These are phyloP conservation scores for Lepidium sativum DNA, from an alignment of 345 rosid species.

Conservation along the genomic window DNA sequence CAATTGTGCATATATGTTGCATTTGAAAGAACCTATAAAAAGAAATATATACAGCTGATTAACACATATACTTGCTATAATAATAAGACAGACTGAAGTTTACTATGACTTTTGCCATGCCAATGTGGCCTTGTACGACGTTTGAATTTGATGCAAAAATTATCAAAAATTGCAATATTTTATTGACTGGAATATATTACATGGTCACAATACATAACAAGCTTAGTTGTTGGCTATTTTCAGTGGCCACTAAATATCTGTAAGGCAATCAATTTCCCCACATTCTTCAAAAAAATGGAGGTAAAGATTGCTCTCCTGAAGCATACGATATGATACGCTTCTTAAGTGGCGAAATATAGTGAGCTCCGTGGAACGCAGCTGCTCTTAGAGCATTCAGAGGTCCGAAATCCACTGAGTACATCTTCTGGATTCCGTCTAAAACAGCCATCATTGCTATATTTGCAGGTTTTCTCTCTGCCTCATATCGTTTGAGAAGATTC, in stretches of 20 bases:
- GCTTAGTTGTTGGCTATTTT: neutral
- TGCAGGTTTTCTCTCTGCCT: constrained; percentile 74
- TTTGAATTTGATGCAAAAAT: neutral
- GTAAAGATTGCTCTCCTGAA: constrained; percentile 62
- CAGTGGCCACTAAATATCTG: neutral
- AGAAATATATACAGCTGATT: constrained; percentile 10
- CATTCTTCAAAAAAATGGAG: constrained; percentile 32
- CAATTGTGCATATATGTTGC: constrained; percentile 23
- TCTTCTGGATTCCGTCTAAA: constrained; percentile 85
- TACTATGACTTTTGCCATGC: no score
- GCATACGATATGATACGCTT: constrained; percentile 77
- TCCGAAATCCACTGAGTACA: constrained; percentile 69
- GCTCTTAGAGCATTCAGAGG: constrained; percentile 77
- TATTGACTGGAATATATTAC: neutral
- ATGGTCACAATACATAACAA: neutral
- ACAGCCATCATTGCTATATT: constrained; percentile 81
- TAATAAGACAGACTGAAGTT: neutral
- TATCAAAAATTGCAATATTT: neutral
- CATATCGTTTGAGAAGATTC: constrained; percentile 52
- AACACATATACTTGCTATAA: constrained; percentile 11
- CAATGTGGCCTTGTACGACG: neutral
- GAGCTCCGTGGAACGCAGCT: constrained; percentile 75
- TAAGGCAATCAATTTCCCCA: neutral
- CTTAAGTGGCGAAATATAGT: constrained; percentile 69
- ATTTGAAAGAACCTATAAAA: neutral